These are phyloP conservation scores for Chernovozyma aurita DNA, from an alignment of 1,139 yeast genomes.

Conservation along the genomic window DNA sequence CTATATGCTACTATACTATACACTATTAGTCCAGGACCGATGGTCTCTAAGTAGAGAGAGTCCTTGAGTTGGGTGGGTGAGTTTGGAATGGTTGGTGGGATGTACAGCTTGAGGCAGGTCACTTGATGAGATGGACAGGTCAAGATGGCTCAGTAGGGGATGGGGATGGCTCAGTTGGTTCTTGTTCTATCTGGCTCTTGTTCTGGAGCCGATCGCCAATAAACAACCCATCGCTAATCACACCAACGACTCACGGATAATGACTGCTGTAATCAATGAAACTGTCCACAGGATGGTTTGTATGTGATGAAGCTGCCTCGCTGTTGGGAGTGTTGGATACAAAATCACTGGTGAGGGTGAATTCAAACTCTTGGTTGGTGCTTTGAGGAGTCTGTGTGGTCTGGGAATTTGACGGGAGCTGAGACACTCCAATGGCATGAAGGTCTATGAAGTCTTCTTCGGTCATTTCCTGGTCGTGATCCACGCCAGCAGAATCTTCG, in stretches of 20 bases:
- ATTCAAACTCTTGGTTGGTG: constrained; percentile 6
- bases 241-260: constrained; percentile 11
- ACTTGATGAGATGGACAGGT: too few species aligned
- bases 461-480: constrained; percentile 3
- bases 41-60: too few species aligned
- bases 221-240: too few species aligned
- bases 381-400: constrained; percentile 5
- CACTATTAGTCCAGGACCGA: too few species aligned
- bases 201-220: too few species aligned
- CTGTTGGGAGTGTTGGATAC: constrained; percentile 7
- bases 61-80: too few species aligned
- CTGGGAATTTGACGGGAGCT: background rate
- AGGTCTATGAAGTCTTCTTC: constrained; percentile 4
- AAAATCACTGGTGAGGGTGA: constrained; percentile 7
- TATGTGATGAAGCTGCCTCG: constrained; percentile 9
- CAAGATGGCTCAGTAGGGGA: too few species aligned
- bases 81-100: too few species aligned
- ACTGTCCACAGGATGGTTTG: constrained; percentile 18
- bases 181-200: too few species aligned
- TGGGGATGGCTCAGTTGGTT: too few species aligned
- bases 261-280: constrained; percentile 25
- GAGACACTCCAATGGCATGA: constrained; percentile 4
- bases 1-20: too few species aligned
- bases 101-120: too few species aligned
- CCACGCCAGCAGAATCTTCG: background rate